Evolutionary conservation across 108 stramenopile species (phyloP), one percentile per base, ranked within the genome.

Genomic region (Skeletonema tropicum): DNA sequence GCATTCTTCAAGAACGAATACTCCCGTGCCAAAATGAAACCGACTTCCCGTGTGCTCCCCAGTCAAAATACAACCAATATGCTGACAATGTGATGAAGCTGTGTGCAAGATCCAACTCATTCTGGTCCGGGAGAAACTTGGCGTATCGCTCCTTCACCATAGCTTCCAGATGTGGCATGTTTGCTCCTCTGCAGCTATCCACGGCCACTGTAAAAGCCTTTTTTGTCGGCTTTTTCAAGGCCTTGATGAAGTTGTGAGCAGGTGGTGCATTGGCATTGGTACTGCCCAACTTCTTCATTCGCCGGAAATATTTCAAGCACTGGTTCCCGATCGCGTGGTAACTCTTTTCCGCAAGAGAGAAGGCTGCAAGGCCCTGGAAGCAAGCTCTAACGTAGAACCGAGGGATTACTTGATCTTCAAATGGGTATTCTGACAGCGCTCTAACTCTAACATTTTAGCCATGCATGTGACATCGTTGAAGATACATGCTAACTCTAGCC

Each of bases 111-210:
- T 35, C 46, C 45, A 23, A 3, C 6, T 64, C 26, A 31, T 60
- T 48, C 15, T 45, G 33, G 10, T 55, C 38, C n/a, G 26, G 45
- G 14, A 73, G 60, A 35, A 77, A 64, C 33, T 62, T 26, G 12
- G 70, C 83, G 33, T 67, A 79, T 17, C 65, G 73, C 64, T 84
- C 83, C 30, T 67, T 79, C 52, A 68, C 73, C 63, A 84, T 52
- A 17, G 83, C 83, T 69, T 74, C 73, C 45, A 84, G 26, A 42
- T 84, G 73, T 8, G 46, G 35, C 35, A 79, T 23, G 8, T 48
- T 19, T 6, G 30, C 45, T 32, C 62, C 46, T 6, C 30, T 15
- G 67, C 83, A 84, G 12, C 60, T 65, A 36, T 52, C 61, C 14
- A 84, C 74, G 12, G 83, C 83, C 3, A 49, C 36, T 4, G 70